These are phyloP conservation scores for Dendrostoma leiphaemia DNA, from an alignment of 2,329 filamentous ascomycete species.

Conservation along the genomic window DNA sequence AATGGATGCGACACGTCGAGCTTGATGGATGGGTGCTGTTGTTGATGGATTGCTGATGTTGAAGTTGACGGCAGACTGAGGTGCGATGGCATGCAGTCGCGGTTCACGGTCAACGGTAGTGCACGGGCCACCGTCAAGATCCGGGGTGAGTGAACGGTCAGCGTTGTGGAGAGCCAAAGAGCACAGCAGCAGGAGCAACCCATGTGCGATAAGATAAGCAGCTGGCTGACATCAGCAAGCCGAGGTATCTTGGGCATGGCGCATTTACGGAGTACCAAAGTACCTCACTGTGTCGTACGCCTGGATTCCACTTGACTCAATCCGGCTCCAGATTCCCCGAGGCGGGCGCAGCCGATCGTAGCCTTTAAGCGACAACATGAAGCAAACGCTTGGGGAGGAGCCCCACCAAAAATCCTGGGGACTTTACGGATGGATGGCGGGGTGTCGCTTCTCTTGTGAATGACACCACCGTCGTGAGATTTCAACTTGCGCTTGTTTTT, in stretches of 20 bases:
- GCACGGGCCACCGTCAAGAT: neutral
- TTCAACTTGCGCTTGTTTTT: no score
- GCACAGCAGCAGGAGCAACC: neutral
- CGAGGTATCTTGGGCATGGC: neutral
- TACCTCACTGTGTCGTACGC: no score
- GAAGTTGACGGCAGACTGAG: neutral
- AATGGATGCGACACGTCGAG: neutral
- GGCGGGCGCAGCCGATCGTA: neutral
- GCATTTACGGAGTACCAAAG: no score
- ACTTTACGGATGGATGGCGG: neutral
- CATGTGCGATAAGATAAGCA: neutral
- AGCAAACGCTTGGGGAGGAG: neutral
- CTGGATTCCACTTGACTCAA: neutral
- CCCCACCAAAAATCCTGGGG: neutral
- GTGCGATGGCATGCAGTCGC: neutral
- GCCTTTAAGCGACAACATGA: neutral
- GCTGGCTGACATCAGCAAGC: neutral
- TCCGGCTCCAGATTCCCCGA: constrained; percentile 5
- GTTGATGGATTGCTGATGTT: neutral
- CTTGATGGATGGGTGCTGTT: neutral
- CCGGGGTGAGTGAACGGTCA: neutral
- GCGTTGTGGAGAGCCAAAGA: neutral
- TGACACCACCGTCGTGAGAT: neutral
- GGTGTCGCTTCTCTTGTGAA: no score
- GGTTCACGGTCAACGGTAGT: neutral